These are phyloP conservation scores for apple (Malus domestica) DNA, from an alignment of 306 rosid species.

Conservation along the genomic window DNA sequence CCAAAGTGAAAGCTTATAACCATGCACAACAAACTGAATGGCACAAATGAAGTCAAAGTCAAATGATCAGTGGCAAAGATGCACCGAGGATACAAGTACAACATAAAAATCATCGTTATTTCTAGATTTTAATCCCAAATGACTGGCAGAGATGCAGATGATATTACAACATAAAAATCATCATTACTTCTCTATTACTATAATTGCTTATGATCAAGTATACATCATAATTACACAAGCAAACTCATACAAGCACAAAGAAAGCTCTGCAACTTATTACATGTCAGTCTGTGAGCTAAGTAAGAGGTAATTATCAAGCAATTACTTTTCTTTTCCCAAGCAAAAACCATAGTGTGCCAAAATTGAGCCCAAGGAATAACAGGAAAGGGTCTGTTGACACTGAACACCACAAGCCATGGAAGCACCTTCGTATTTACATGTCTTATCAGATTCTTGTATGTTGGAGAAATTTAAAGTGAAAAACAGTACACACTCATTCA, in stretches of 20 bases:
- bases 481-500: no score
- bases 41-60: not conserved
- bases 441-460: not conserved
- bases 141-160: no score
- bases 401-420: no score
- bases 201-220: not conserved
- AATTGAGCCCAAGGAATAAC: not conserved
- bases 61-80: not conserved
- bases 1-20: not conserved
- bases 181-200: not conserved
- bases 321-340: not conserved
- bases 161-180: not conserved
- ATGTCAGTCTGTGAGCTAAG: not conserved
- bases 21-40: not conserved
- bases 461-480: not conserved
- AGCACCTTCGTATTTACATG: not conserved
- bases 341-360: not conserved
- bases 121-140: no score
- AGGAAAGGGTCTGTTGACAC: not conserved
- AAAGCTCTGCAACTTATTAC: not conserved
- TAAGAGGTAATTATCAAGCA: not conserved
- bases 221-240: not conserved
- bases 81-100: not conserved
- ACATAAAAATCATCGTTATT: no score
- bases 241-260: not conserved